Conservation (phyloP, 106 monocot species). For the Phalaenopsis equestris region DNA sequence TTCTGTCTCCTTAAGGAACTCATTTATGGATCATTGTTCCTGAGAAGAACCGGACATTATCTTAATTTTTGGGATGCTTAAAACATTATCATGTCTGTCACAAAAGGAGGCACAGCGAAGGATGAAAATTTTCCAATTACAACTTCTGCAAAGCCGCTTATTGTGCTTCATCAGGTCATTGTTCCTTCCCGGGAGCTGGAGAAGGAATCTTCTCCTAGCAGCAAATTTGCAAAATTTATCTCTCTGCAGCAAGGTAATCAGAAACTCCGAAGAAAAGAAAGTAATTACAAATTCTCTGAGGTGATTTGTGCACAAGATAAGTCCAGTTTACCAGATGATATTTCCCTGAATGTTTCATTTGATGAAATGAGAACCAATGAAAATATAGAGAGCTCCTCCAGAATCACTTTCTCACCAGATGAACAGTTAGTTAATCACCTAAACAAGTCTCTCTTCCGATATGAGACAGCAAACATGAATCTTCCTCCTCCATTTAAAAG, state of each 20-base stretch:
- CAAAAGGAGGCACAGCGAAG: conserved; percentile 12
- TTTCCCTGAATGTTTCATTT: conserved; percentile 2
- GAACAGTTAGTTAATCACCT: neutral
- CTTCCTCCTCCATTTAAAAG: neutral
- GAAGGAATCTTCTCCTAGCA: conserved; percentile 1
- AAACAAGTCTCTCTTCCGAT: neutral
- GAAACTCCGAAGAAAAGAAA: conserved; percentile 2
- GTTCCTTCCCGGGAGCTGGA: neutral
- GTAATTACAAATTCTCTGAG: neutral
- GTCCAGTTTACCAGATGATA: neutral
- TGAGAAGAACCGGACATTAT: conserved; percentile 8
- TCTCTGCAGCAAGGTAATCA: conserved; percentile 3
- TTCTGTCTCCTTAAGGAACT: conserved; percentile 2
- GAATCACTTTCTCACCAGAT: neutral
- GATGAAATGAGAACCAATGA: conserved; percentile 15
- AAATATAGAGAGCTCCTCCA: neutral
- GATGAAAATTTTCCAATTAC: conserved; percentile 12
- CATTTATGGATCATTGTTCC: conserved; percentile 6
- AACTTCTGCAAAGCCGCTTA: conserved; percentile 6
- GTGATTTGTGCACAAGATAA: conserved; percentile 1
- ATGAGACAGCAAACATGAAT: neutral
- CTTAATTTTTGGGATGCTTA: neutral
- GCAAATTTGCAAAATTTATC: neutral
- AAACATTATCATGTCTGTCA: neutral
- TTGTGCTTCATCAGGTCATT: neutral